Evolutionary conservation across 169 alveolate genomes (phyloP), one percentile per base, ranked within the genome.

Genomic region (Plasmodium knowlesi): DNA sequence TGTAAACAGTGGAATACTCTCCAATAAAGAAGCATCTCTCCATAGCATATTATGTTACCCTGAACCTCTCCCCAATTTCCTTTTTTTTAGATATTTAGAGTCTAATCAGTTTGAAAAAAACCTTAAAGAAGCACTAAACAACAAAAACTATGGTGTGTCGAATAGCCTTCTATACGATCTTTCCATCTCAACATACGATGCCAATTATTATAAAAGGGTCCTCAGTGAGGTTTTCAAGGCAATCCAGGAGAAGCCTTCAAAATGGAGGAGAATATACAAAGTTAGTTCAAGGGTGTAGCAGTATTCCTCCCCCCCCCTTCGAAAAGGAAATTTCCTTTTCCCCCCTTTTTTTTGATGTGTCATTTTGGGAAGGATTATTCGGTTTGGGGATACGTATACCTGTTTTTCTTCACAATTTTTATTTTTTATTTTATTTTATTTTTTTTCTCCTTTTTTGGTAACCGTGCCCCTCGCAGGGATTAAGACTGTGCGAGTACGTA

Each of bases 41-140:
- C 25, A 4, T 74, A 16, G 28, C 30, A 25, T 61, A 70, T 53
- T 8, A 28, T 61, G 30, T 39, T 53, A 14, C 37, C 61, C 19
- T 3, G 0, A 53, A 2, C 37, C 43, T 25, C 41, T 0, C 28
- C 43, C 6, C 25, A n/a, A n/a, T 10, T 16, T 34, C 43, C 28
- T 10, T 57, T 82, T 54, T 9, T 32, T 10, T 32, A 88, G 94
- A 41, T 79, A 88, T 79, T 78, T 88, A 88, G 94, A 88, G 71
- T 88, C 94, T n/a, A 88, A 88, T 39, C 94, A 88, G 32, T 88
- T 88, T 41, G 94, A 88, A 57, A 88, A 88, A 78, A 76, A 88
- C 25, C 71, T 88, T 61, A 88, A 88, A 72, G 94, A 88, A 78
- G 86, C 94, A 16, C 53, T 88, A 37, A 88, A 88, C 67, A 88